Evolutionary conservation across 345 rosid species (phyloP).

Genomic region (Kandelia obovata): DNA sequence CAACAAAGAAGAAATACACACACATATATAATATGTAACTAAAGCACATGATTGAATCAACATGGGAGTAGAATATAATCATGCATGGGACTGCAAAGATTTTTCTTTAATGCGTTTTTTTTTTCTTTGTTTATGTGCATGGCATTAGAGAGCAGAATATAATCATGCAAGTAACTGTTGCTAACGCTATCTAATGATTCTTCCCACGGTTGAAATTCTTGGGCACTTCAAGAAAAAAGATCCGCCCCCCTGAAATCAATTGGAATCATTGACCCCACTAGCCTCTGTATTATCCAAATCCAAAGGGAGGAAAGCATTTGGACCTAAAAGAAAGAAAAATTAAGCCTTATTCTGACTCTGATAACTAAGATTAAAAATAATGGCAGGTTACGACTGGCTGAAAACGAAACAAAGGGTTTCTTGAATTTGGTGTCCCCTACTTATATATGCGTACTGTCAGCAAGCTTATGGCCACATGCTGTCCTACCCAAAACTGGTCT

Average conservation of each 20-base stretch:
- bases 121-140: not conserved
- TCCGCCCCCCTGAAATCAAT: too few species aligned
- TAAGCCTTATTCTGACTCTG: too few species aligned
- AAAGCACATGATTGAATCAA: not conserved
- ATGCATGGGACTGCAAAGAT: too few species aligned
- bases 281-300: not conserved
- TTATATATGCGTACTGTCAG: not conserved
- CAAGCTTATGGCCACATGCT: constrained; percentile 16
- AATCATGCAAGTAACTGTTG: constrained; percentile 25
- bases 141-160: not conserved
- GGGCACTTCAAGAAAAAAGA: constrained; percentile 8
- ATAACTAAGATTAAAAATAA: too few species aligned
- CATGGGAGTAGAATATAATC: not conserved
- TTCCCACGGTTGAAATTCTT: constrained; percentile 4
- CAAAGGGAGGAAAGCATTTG: too few species aligned
- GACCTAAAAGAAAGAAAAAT: too few species aligned
- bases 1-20: too few species aligned
- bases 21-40: not conserved
- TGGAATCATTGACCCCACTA: not conserved
- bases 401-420: not conserved
- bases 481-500: constrained; percentile 7
- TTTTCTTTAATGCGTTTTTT: not conserved
- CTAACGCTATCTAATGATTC: constrained; percentile 14
- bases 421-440: not conserved
- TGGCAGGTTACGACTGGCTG: not conserved